These are phyloP conservation scores for Astraeus odoratus DNA, from an alignment of 768 basidiomycete genomes.

Conservation along the genomic window DNA sequence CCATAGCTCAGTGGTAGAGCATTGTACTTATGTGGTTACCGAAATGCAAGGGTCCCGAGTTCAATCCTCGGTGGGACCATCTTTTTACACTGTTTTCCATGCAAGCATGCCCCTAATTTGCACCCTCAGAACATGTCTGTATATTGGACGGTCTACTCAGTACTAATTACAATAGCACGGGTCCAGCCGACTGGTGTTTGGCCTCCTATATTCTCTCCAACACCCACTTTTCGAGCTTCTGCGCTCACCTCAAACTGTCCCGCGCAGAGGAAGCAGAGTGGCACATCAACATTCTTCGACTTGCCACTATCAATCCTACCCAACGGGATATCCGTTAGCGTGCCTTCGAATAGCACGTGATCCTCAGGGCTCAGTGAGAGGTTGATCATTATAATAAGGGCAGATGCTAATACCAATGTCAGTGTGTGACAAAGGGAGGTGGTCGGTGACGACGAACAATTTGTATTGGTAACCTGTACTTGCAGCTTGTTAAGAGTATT, in stretches of 20 bases:
- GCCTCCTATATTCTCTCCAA: slow-evolving; percentile 6
- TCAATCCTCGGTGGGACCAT: slow-evolving; percentile 59
- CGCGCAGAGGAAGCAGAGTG: slow-evolving; percentile 66
- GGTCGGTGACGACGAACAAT: slow-evolving; percentile 41
- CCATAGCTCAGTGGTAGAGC: slow-evolving; percentile 61
- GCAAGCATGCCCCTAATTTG: background rate
- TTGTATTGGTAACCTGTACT: slow-evolving; percentile 54
- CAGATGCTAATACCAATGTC: slow-evolving; percentile 35
- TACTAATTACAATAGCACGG: slow-evolving; percentile 7
- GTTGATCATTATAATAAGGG: slow-evolving; percentile 48
- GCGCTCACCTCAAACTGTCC: slow-evolving; percentile 52
- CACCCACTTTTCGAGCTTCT: slow-evolving; percentile 27
- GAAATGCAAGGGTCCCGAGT: slow-evolving; percentile 57
- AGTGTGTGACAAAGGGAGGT: slow-evolving; percentile 1
- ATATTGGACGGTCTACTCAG: slow-evolving; percentile 2
- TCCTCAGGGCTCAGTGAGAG: slow-evolving; percentile 52
- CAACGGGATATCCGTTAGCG: slow-evolving; percentile 51
- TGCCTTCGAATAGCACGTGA: slow-evolving; percentile 66
- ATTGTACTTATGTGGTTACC: slow-evolving; percentile 55
- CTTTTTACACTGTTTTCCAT: slow-evolving; percentile 26
- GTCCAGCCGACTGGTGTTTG: slow-evolving; percentile 16
- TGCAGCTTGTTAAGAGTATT: slow-evolving; percentile 62
- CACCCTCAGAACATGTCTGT: background rate
- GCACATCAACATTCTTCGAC: slow-evolving; percentile 42
- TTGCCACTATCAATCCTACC: slow-evolving; percentile 56